Evolutionary conservation across 2,329 filamentous ascomycete genomes (phyloP), one percentile per base, ranked within the genome.

Genomic region (Ceratocystis eucalypticola): DNA sequence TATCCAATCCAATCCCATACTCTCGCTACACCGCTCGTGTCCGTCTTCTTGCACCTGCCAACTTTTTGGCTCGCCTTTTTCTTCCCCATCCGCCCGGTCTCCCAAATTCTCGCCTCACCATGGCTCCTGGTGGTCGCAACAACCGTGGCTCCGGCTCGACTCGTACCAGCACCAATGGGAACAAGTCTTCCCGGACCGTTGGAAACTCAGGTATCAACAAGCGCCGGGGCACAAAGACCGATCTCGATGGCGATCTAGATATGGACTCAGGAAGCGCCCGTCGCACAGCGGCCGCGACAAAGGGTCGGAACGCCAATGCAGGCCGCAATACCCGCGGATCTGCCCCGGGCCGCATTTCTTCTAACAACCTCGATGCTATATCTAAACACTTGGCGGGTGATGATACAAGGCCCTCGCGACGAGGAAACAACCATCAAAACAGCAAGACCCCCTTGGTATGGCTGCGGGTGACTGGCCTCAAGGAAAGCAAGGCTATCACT

Each of bases 401-500:
- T 20, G 71, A 72, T 37, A 76, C 71, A 65, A 75, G 66, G 67
- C 66, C 71, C 17, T 70, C 70, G 7, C 69, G 69, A 44, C 53
- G 53, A 59, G 53, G 28, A 59, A 59, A 59, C 53, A 37, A 37
- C 8, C 37, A 37, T 37, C 37, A 37, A 37, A 37, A 30, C 53
- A 71, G 71, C 30, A 65, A 50, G 37, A 37, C 17, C 5, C 67
- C 67, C 17, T 69, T 71, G 5, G 69, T 70, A 10, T 72, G 71
- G 71, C 70, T 85, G 48, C 78, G 77, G 67, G 77, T 92, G 25
- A 77, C 78, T 69, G 88, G 88, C 30, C 79, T 89, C 72, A 84
- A 82, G 71, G 76, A 82, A 57, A 91, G 87, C 77, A 90, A 87
- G 74, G 87, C 86, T 6, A 80, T 82, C 10, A 79, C 73, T 33